Percentiles rank a stretch among this genome's conserved stretches.
Conservation (phyloP, 1,284 basidiomycete genomes). For the Ustilago crameri region DNA sequence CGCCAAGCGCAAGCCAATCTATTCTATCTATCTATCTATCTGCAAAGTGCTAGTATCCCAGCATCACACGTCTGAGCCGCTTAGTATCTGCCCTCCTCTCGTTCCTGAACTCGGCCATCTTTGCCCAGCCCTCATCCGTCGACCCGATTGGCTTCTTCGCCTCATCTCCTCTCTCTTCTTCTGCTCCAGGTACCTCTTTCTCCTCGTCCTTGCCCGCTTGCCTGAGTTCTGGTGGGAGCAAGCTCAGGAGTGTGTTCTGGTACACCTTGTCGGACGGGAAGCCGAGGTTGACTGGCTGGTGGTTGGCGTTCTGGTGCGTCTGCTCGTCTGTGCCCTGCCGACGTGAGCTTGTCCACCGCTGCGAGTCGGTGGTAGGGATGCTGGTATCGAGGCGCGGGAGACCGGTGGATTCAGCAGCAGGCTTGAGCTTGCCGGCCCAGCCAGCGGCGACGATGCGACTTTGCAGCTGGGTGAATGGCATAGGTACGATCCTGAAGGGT, state of each 20-base stretch:
- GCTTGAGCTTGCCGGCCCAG: conserved; percentile 23
- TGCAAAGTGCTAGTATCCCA: conserved; percentile 35
- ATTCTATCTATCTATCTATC: no score
- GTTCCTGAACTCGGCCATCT: conserved; percentile 28
- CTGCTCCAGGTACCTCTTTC: not conserved
- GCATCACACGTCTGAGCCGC: conserved; percentile 13
- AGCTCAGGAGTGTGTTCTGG: conserved; percentile 42
- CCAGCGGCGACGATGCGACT: conserved; percentile 38
- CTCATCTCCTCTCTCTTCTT: conserved; percentile 9
- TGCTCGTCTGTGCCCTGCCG: not conserved
- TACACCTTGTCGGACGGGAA: conserved; percentile 52
- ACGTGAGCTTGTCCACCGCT: conserved; percentile 35
- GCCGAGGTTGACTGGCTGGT: conserved; percentile 29
- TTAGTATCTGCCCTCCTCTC: conserved; percentile 33
- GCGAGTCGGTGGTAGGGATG: conserved; percentile 33
- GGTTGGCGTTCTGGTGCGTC: not conserved
- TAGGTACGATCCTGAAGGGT: conserved; percentile 63
- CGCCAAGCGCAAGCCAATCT: no score
- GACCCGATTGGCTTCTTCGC: conserved; percentile 9
- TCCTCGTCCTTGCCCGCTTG: conserved; percentile 9
- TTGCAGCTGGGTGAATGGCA: conserved; percentile 60
- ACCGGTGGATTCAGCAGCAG: not conserved
- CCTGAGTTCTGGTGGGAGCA: conserved; percentile 15
- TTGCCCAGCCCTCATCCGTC: conserved; percentile 27
- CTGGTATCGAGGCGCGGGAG: conserved; percentile 40